Evolutionary conservation across 2,329 filamentous ascomycete genomes (phyloP).

Genomic region (Pezicula carpinea): DNA sequence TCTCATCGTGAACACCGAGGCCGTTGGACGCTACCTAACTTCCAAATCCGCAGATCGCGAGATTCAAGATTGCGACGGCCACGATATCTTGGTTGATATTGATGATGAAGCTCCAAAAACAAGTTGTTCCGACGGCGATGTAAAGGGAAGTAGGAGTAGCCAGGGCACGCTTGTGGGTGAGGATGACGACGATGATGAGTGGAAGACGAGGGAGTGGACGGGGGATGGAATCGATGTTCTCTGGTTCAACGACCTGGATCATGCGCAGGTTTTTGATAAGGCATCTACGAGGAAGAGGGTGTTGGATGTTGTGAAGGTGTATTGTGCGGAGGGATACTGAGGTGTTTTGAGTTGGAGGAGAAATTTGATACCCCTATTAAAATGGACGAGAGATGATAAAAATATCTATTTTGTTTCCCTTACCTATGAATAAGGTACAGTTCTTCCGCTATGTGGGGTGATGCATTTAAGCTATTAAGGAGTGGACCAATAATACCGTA

Average conservation of each 20-base stretch:
- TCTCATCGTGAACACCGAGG: conserved; percentile 48
- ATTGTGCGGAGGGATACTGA: conserved; percentile 14
- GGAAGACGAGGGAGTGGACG: conserved; percentile 27
- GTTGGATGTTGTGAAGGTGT: conserved; percentile 26
- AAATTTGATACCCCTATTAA: too few species aligned
- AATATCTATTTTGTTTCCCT: too few species aligned
- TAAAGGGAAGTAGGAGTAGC: conserved; percentile 11
- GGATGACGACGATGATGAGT: conserved; percentile 21
- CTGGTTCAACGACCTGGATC: conserved; percentile 51
- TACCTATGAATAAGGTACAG: too few species aligned
- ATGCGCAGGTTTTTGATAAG: conserved; percentile 49
- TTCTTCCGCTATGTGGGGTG: too few species aligned
- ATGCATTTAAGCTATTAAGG: too few species aligned
- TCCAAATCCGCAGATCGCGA: conserved; percentile 13
- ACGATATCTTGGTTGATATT: conserved; percentile 16
- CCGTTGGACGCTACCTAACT: conserved; percentile 47
- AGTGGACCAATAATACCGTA: too few species aligned
- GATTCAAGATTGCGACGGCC: conserved; percentile 7
- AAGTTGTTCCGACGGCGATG: not conserved
- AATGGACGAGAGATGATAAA: too few species aligned
- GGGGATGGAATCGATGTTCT: conserved; percentile 39
- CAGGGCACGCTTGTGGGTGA: conserved; percentile 14
- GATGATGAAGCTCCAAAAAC: conserved; percentile 2
- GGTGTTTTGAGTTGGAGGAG: too few species aligned
- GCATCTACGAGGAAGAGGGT: conserved; percentile 27